Base-by-base conservation (phyloP, 441 rosid genomes). In the Gossypium davidsonii region DNA sequence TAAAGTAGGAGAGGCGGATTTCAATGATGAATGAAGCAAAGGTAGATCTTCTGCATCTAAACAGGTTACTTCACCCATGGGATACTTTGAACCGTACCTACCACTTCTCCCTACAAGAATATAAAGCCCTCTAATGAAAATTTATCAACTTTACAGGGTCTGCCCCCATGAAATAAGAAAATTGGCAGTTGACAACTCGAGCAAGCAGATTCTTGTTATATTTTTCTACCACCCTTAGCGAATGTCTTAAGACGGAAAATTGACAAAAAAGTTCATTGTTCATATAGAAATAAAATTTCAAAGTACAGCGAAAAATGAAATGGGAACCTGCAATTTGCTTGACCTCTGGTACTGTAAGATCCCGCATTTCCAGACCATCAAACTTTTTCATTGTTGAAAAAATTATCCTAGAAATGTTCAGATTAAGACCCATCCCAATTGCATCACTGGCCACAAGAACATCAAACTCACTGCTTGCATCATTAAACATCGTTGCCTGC, bases 371-470 rank as follows among this genome's bases (percentile, higher is more conserved):
- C 17, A 73, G 31, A 70, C 99, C 99, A 77, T 92, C 97, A 72
- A 82, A 91, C 76, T 94, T 94, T 76, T 82, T 21, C 85, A 94
- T 82, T 4, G 93, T 83, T 58, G 97, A 86, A 82, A 94, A 94
- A 79, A 94, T 88, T 53, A 94, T 89, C 86, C 97, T 86, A 58
- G 99, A 92, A 59, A 94, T 94, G 74, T 92, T 91, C 77, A 94
- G 85, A 76, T 94, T 94, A 71, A 94, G 96, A 58, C 99, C 96
- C 99, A 94, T 94, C 76, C 97, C 99, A 60, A 94, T 92, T 68
- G 99, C 99, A 83, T 94, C 99, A 81, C 98, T 92, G 55, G 99
- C 96, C 79, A 94, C 98, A 81, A 94, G 97, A 79, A 94, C 96
- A 80, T 94, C 99, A 81, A 90, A 87, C 80, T 89, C 90, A 70